Evolutionary conservation across 768 basidiomycete genomes (phyloP).

Genomic region (Collybiopsis confluens): DNA sequence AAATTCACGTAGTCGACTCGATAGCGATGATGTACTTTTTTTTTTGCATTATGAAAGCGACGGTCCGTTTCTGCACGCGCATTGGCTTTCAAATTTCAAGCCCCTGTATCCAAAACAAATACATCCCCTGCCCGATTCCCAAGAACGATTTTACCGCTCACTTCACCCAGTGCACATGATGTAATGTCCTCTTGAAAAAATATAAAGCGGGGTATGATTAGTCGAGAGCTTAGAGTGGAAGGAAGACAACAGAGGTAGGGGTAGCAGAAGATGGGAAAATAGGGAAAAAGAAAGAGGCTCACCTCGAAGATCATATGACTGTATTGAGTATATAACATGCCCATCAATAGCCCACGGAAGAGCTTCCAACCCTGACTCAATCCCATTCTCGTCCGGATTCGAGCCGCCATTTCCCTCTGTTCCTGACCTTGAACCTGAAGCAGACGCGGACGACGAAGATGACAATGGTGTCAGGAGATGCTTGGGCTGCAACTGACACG

Average conservation of each 20-base stretch:
- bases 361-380: background rate
- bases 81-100: no score
- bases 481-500: constrained; percentile 25
- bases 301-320: constrained; percentile 41
- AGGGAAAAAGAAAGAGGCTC: background rate
- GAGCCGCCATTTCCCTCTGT: background rate
- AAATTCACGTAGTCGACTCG: no score
- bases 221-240: no score
- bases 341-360: constrained; percentile 18
- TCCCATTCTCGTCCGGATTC: background rate
- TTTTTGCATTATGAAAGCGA: no score
- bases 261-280: background rate
- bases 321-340: constrained; percentile 24
- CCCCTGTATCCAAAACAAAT: constrained; percentile 23
- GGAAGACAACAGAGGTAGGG: no score
- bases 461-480: no score
- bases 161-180: constrained; percentile 42
- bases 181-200: constrained; percentile 41
- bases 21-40: no score
- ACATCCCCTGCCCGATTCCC: constrained; percentile 38
- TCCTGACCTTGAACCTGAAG: background rate
- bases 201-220: no score
- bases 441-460: no score
- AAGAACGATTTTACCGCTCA: constrained; percentile 37
- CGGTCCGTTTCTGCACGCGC: no score